Evolutionary conservation across 2,329 filamentous ascomycete species (phyloP), one percentile per base, ranked within the genome.

Genomic region (Nectriaceae sp.): DNA sequence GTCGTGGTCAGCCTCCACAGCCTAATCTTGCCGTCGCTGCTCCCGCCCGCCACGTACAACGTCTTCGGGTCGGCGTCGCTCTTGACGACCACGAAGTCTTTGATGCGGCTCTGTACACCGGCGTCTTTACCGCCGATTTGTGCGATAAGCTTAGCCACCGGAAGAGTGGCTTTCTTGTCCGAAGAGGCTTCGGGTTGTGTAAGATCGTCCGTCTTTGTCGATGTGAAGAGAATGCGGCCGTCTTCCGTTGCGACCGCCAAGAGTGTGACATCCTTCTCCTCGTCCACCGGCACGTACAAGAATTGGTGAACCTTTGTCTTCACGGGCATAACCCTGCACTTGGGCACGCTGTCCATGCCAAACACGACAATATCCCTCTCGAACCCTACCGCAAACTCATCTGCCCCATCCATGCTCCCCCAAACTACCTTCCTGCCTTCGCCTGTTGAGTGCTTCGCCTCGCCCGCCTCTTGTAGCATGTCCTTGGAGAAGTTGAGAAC

Each of bases 371-470:
- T 80, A 40, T 94, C 91, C 56, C 89, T 80, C 66, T 97, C 93
- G 64, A 97, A 97, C 0, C 80, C 87, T 3, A 99, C 89, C 0
- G 88, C 88, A 62, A 94, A 99, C 64, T 96, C 90, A 50, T 94
- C 89, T 10, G 79, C 79, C 6, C 77, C 85, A 29, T 86, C 87
- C 6, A 79, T 79, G 19, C 73, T 74, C 50, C 89, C 86, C 93
- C 94, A 99, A 1, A 84, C 79, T 16, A 97, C 90, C 57, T 80
- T 83, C 45, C 89, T 78, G 4, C 91, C 93, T 66, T 97, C 94
- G 11, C 93, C 92, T 38, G 84, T 86, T 38, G 85, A 83, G 67
- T 87, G 85, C 67, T 83, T 84, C 37, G 85, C 82, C 73, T 96
- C 90, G 39, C 89, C 90, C 11, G 88, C 82, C 59, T 88, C 84